A percentile compares a stretch with the other conserved stretches of the same genome.
Conservation (phyloP, 305 asterid species). For the Fraxinus floribunda region DNA sequence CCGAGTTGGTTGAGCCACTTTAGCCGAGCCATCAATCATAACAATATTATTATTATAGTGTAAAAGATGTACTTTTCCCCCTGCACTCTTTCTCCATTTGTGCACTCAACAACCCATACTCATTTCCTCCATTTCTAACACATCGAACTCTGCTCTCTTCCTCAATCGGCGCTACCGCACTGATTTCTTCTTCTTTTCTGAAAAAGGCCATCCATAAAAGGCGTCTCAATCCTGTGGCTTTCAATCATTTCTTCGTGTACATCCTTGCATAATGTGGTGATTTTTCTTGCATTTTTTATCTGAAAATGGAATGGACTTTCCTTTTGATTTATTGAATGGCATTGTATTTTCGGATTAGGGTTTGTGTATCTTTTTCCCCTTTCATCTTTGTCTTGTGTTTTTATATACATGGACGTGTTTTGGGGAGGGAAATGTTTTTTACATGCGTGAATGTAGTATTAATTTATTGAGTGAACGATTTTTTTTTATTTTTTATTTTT, state of each 20-base stretch:
- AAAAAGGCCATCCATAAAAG: conserved; percentile 62
- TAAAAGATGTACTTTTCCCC: no score
- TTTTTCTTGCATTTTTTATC: conserved; percentile 30
- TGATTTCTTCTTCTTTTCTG: no score
- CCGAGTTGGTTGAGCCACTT: no score
- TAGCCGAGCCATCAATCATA: no score
- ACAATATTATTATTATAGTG: no score
- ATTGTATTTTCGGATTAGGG: conserved; percentile 39
- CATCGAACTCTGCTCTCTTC: no score
- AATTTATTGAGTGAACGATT: conserved; percentile 2
- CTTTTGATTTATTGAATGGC: conserved; percentile 4
- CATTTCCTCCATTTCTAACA: no score
- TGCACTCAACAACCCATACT: no score
- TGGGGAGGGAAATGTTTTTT: conserved; percentile 18
- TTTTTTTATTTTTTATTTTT: not conserved
- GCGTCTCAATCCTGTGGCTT: conserved; percentile 68
- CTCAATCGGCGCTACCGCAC: no score
- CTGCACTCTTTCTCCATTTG: no score
- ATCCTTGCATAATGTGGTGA: conserved; percentile 20
- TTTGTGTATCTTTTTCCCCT: conserved; percentile 22
- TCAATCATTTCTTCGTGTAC: conserved; percentile 55
- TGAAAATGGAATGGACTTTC: not conserved
- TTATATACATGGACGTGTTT: not conserved
- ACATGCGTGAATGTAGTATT: conserved; percentile 23
- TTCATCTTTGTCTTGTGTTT: not conserved